Evolutionary conservation across 2,329 filamentous ascomycete species (phyloP).

Genomic region (Kalmusia sp.): DNA sequence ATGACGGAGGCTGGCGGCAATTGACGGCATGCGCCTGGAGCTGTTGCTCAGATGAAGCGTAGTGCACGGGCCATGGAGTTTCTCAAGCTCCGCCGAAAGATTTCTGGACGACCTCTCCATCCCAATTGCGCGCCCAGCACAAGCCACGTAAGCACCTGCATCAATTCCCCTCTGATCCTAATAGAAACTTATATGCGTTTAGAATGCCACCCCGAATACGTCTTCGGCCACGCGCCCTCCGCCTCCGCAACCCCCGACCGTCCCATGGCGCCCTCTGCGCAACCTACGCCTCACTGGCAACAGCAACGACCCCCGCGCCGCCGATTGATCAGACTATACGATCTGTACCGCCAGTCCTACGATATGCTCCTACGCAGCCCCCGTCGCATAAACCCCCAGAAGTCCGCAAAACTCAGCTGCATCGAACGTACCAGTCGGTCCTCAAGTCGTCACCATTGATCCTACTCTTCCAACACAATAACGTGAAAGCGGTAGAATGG

Average conservation of each 20-base stretch:
- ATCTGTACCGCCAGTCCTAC: conserved; percentile 54
- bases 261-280: conserved; percentile 39
- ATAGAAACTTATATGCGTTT: conserved; percentile 5
- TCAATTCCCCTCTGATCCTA: neutral
- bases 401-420: conserved; percentile 87
- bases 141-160: conserved; percentile 30
- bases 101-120: conserved; percentile 30
- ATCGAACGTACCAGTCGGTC: conserved; percentile 85
- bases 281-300: conserved; percentile 59
- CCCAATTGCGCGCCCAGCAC: conserved; percentile 33
- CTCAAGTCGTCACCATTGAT: conserved; percentile 85
- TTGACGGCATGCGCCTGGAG: conserved; percentile 14
- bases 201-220: conserved; percentile 50
- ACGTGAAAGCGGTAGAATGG: conserved; percentile 77
- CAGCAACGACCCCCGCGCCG: conserved; percentile 60
- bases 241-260: conserved; percentile 30
- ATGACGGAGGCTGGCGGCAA: conserved; percentile 1
- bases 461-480: conserved; percentile 85
- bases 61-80: conserved; percentile 32
- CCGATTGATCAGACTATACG: conserved; percentile 58
- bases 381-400: conserved; percentile 87
- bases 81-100: conserved; percentile 33
- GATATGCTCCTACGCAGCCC: conserved; percentile 73
- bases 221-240: conserved; percentile 38
- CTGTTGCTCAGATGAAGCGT: conserved; percentile 18